Evolutionary conservation across 176 grass and related monocot species (phyloP).

Genomic region (Triticum aestivum): IWGSC_CS_RefSeq_v2.1 NC_057801.1:48425796-48426295

Average conservation of each 20-base stretch:
- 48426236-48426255: conserved; percentile 99
- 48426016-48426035: background rate
- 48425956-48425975: background rate
- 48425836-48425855: background rate
- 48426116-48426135: conserved; percentile 2
- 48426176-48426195: background rate
- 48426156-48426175: background rate
- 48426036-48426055: background rate
- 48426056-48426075: background rate
- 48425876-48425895: background rate
- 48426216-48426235: conserved; percentile 38
- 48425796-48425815: background rate
- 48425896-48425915: background rate
- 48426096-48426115: background rate
- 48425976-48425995: background rate
- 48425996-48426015: background rate
- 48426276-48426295: conserved; percentile 99
- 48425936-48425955: background rate
- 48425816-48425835: background rate
- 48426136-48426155: background rate
- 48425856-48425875: background rate
- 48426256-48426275: conserved; percentile 95
- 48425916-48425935: background rate
- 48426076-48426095: background rate
- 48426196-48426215: background rate